Evolutionary conservation across 805 yeast genomes (phyloP), one percentile per base, ranked within the genome.

Genomic region (Ogataea thermomethanolica): DNA sequence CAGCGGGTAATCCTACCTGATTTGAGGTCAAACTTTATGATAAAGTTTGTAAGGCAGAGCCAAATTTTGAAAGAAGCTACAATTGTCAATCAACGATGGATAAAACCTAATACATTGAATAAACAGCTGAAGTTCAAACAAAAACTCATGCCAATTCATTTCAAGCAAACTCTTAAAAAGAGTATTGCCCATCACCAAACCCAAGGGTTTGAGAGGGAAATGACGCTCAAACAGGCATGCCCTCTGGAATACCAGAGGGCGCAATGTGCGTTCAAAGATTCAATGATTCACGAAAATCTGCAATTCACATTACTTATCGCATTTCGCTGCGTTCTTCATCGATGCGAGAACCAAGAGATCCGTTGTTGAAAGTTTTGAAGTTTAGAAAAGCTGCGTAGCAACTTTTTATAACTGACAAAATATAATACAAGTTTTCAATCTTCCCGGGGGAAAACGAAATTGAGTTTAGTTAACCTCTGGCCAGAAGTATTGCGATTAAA

Each of bases 321-420:
- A 31, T 39, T 39, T 32, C 36, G 43, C 43, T 39, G 43, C 43
- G 30, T 39, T 39, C 43, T 27, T 39, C 43, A 39, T 39, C 43
- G 43, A 39, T 39, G 43, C 43, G 43, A 39, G 43, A 39, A 39
- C 43, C 43, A 39, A 39, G 43, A 39, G 38, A 39, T 39, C 43
- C 43, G 43, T 39, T 39, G 43, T 39, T 33, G 43, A 33, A 39
- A 39, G 43, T 39, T 39, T 33, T 39, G 27, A 39, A 32, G 39
- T 39, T 39, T 39, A 21, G 37, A 31, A 27, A 39, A 33, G 21
- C 29, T 39, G 33, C 28, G 9, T 21, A 24, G 29, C 33, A 33
- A 33, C 36, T 33, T 33, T 25, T 33, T 13, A 8, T 17, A 23
- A 24, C 36, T 33, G 36, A 33, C 36, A 33, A 13, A 24, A 12